Conservation (phyloP, 768 basidiomycete genomes). For the Boletus insuetus region DNA sequence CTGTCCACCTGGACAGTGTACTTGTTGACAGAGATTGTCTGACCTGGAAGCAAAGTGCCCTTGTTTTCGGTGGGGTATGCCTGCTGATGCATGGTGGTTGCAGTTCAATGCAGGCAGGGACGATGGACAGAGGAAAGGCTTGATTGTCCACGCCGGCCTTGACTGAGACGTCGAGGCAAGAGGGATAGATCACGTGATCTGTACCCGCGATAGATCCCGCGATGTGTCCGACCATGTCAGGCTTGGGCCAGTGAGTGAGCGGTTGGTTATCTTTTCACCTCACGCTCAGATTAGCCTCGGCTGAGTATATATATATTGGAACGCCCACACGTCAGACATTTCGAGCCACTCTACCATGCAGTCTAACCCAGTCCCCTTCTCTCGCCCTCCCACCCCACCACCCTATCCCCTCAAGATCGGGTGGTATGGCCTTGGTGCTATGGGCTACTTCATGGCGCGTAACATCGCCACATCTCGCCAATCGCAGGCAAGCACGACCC, state of each 20-base stretch:
- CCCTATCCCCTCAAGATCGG: constrained; percentile 42
- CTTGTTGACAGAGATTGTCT: constrained; percentile 86
- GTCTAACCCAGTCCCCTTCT: constrained; percentile 44
- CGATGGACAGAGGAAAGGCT: constrained; percentile 4
- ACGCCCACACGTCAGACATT: constrained; percentile 2
- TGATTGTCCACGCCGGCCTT: neutral
- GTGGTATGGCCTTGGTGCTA: constrained; percentile 52
- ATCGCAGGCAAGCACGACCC: constrained; percentile 38
- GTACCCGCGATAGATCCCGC: neutral
- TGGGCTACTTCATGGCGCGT: constrained; percentile 75
- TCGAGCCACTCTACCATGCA: constrained; percentile 10
- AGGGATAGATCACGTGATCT: constrained; percentile 14
- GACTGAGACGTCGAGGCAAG: neutral
- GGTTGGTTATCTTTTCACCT: neutral
- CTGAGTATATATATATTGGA: constrained; percentile 4
- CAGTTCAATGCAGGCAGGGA: constrained; percentile 1
- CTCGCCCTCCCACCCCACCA: constrained; percentile 55
- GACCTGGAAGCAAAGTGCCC: constrained; percentile 76
- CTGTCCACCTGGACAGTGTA: constrained; percentile 89
- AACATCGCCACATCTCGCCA: constrained; percentile 65
- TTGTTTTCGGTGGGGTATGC: constrained; percentile 46
- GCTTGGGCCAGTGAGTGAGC: no score
- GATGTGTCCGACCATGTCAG: no score
- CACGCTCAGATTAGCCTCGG: constrained; percentile 1
- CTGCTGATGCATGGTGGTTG: constrained; percentile 39